Conservation (phyloP, 2,329 filamentous ascomycete species). For the Diaporthe vexans region DNA sequence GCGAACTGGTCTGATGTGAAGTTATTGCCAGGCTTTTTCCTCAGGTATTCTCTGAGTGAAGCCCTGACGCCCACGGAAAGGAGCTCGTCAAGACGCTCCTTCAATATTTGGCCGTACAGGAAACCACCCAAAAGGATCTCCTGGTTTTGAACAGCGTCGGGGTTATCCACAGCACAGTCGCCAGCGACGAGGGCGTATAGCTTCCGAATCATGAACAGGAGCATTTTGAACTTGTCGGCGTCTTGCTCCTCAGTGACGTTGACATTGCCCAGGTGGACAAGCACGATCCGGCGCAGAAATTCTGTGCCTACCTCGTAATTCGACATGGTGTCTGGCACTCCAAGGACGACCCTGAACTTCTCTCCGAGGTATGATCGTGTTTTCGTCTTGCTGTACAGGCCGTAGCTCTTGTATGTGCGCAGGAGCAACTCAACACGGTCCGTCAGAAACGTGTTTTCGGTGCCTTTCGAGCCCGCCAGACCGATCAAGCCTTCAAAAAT, state of each 20-base stretch:
- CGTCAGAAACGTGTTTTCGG: constrained; percentile 92
- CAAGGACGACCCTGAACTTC: constrained; percentile 91
- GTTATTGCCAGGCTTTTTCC: constrained; percentile 71
- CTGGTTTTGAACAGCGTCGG: constrained; percentile 96
- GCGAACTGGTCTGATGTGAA: constrained; percentile 85
- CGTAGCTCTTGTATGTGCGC: constrained; percentile 93
- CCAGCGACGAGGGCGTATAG: constrained; percentile 93
- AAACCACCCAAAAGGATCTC: constrained; percentile 95
- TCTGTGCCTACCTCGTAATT: constrained; percentile 93
- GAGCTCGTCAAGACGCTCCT: constrained; percentile 94
- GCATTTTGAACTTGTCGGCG: constrained; percentile 91
- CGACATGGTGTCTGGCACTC: constrained; percentile 85
- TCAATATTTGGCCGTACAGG: constrained; percentile 94
- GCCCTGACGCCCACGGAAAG: constrained; percentile 69
- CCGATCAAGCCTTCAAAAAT: constrained; percentile 96
- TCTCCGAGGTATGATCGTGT: constrained; percentile 89
- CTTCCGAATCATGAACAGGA: constrained; percentile 97
- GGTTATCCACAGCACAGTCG: constrained; percentile 94
- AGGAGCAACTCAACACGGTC: constrained; percentile 93
- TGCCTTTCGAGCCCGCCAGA: constrained; percentile 79
- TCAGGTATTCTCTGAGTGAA: constrained; percentile 69
- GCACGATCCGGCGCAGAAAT: constrained; percentile 89
- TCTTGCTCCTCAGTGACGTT: constrained; percentile 88
- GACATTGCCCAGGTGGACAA: constrained; percentile 90
- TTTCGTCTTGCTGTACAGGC: constrained; percentile 83